phyloP scores from a whole-genome alignment of 371 early-diverging fungal species.

The Homolaphlyctis polyrhiza region DNA sequence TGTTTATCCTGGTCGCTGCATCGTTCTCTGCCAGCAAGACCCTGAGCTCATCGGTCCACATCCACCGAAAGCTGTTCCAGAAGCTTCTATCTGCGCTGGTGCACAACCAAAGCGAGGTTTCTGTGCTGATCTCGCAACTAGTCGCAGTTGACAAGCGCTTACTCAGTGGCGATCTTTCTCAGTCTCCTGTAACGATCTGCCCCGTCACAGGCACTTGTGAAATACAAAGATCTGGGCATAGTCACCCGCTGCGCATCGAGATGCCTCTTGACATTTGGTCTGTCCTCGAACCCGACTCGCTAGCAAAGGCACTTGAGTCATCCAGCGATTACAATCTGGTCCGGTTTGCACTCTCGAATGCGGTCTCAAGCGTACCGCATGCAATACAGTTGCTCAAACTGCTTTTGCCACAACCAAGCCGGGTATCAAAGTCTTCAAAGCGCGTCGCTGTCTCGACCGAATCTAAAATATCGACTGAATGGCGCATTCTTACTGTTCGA shows the following conservation, averaged over 20 bases:
- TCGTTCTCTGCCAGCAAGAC: not conserved
- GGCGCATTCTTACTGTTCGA: too few species aligned
- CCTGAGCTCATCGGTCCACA: too few species aligned
- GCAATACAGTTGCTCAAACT: not conserved
- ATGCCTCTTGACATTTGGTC: conserved; percentile 2
- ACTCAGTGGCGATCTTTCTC: too few species aligned
- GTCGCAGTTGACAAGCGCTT: too few species aligned
- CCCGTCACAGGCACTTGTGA: too few species aligned
- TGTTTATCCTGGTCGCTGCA: not conserved
- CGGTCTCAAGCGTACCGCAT: conserved; percentile 1
- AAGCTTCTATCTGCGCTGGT: not conserved
- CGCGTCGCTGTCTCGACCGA: too few species aligned
- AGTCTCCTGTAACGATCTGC: too few species aligned
- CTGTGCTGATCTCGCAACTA: not conserved
- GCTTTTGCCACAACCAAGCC: not conserved
- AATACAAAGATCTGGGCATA: not conserved
- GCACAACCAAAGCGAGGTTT: not conserved
- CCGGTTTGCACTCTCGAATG: not conserved
- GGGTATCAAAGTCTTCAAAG: too few species aligned
- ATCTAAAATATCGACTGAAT: too few species aligned
- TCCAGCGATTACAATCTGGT: not conserved
- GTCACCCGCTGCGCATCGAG: too few species aligned
- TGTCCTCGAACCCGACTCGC: not conserved
- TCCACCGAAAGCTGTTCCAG: not conserved
- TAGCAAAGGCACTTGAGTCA: not conserved